These are phyloP conservation scores for Rhodomyrtus psidioides DNA, from an alignment of 441 rosid species.

Conservation along the genomic window DNA sequence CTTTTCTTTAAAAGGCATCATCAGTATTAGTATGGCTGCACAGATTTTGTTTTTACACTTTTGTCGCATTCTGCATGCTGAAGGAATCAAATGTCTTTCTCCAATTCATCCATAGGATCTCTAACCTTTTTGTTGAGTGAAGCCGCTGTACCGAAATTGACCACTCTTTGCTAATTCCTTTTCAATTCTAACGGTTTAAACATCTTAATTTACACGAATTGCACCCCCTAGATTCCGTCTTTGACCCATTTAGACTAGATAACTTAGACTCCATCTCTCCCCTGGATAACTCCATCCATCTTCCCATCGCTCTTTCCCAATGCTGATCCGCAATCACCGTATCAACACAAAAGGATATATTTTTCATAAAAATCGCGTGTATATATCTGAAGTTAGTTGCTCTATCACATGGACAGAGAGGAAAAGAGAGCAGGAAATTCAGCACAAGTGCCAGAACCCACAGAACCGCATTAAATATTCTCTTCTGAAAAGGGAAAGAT, in stretches of 20 bases:
- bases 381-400: background rate
- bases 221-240: background rate
- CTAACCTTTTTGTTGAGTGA: background rate
- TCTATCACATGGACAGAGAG: background rate
- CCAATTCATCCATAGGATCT: background rate
- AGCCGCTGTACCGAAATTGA: background rate
- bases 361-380: background rate
- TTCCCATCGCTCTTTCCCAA: background rate
- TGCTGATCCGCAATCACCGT: background rate
- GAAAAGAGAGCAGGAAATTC: background rate
- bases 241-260: background rate
- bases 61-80: background rate
- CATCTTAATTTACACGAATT: background rate
- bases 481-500: background rate
- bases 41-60: background rate
- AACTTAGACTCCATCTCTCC: background rate
- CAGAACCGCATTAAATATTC: background rate
- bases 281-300: background rate
- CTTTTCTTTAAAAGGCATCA: background rate
- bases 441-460: background rate
- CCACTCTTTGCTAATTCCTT: background rate
- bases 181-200: background rate
- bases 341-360: background rate
- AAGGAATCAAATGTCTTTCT: background rate
- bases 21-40: background rate